Evolutionary conservation across 2,329 filamentous ascomycete genomes (phyloP), one percentile per base, ranked within the genome.

Genomic region (Diplodia sapinea): DNA sequence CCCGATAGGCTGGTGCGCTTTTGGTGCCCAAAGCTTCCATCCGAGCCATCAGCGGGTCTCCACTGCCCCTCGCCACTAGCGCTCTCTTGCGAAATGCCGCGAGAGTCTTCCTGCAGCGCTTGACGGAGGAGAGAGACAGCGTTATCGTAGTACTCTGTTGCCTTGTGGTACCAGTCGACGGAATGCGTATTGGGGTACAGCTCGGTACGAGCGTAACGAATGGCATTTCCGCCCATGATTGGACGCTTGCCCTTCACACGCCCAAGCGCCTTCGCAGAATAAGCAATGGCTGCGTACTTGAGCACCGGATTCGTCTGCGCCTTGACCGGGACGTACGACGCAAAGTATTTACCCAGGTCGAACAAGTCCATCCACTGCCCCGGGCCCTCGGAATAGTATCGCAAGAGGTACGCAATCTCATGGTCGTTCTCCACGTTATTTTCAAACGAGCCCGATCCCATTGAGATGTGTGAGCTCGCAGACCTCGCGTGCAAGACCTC

Each of bases 281-380:
- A 87, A 26, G 87, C 86, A 69, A 87, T 86, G 9, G 86, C 85
- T 8, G 87, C 85, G 72, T 84, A 84, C 63, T 81, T 81, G 50
- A 84, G 78, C 59, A 84, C 73, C n/a, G 82, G 80, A 64, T 85
- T 83, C 38, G 82, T 79, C 4, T 78, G 74, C 13, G 87, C 85
- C 72, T 85, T 84, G 2, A 88, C 82, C 1, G 87, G 87, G 23
- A 89, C 85, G 64, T 87, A 82, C 29, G 84, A 86, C 3, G 85
- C 82, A 68, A 89, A 89, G 73, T 88, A 88, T 50, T 82, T 84
- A 6, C 84, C 85, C 40, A 85, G 76, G 70, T 86, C 84, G 71
- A 84, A 85, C 3, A 85, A 75, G 71, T 85, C 84, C 84, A 85
- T 85, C 86, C 87, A 89, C 71, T 85, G 83, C 7, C 86, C 87